Percentiles rank a stretch among this genome's conserved stretches.
Conservation (phyloP, 305 asterid species). For the Lippia alba region DNA sequence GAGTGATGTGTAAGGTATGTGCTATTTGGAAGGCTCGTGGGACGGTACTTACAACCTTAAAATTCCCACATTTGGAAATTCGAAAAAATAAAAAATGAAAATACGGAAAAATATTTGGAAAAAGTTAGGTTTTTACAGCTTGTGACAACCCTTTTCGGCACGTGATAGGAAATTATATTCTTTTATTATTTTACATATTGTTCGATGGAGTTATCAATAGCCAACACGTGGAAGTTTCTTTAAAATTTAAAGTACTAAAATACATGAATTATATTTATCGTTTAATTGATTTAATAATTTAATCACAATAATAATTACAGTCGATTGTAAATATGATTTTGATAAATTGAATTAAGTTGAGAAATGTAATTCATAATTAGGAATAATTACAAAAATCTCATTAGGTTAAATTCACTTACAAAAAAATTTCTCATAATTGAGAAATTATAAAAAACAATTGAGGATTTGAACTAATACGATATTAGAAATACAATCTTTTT, state of each 20-base stretch:
- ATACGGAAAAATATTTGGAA: background rate
- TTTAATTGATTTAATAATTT: no score
- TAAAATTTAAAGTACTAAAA: no score
- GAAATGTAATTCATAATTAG: background rate
- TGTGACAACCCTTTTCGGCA: background rate
- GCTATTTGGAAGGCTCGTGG: constrained; percentile 15
- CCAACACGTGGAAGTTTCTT: constrained; percentile 14
- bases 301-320: no score
- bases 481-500: no score
- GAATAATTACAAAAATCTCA: no score
- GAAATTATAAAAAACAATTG: no score
- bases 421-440: no score
- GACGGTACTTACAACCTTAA: constrained; percentile 37
- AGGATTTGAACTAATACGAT: no score
- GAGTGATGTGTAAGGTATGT: constrained; percentile 10
- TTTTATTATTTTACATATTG: background rate
- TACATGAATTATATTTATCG: no score
- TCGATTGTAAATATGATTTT: background rate
- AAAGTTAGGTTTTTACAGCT: background rate
- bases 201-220: background rate
- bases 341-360: background rate
- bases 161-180: constrained; percentile 21
- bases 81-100: background rate
- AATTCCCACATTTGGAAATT: constrained; percentile 43
- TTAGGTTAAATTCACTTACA: no score